These are phyloP conservation scores for Angomonas desouzai DNA, from an alignment of 208 protist genomes.

Conservation along the genomic window DNA sequence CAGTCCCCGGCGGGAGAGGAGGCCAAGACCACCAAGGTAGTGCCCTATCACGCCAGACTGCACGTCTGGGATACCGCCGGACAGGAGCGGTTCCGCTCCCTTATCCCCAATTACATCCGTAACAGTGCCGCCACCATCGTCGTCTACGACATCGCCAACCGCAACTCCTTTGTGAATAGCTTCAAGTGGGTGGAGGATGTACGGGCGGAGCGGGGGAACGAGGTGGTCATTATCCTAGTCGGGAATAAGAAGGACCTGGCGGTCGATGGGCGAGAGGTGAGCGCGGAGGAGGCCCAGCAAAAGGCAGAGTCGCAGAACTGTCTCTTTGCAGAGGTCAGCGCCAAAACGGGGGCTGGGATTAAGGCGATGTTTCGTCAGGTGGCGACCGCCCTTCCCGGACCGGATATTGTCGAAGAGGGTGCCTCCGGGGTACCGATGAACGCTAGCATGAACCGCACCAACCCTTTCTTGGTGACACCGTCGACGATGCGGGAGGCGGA, in stretches of 20 bases:
- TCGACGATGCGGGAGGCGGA: slow-evolving; percentile 17
- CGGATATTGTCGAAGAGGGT: not conserved
- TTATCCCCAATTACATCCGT: slow-evolving; percentile 95
- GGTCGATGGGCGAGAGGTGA: slow-evolving; percentile 55
- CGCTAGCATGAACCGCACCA: slow-evolving; percentile 1
- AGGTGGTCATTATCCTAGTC: slow-evolving; percentile 95
- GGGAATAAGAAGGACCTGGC: slow-evolving; percentile 97
- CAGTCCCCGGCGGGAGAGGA: not conserved
- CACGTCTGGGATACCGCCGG: slow-evolving; percentile 91
- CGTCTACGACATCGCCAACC: slow-evolving; percentile 97
- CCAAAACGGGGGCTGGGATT: slow-evolving; percentile 81
- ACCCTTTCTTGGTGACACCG: slow-evolving; percentile 43
- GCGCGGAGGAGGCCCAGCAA: slow-evolving; percentile 55
- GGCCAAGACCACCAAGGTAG: slow-evolving; percentile 11
- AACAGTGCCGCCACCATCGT: slow-evolving; percentile 97
- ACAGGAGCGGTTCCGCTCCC: slow-evolving; percentile 92
- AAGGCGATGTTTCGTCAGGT: slow-evolving; percentile 77
- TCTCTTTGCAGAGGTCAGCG: slow-evolving; percentile 95
- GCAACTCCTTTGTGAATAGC: slow-evolving; percentile 90
- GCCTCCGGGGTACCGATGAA: not conserved
- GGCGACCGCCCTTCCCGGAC: slow-evolving; percentile 40
- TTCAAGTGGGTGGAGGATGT: slow-evolving; percentile 98
- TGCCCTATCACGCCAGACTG: slow-evolving; percentile 83
- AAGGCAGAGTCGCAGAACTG: slow-evolving; percentile 88
- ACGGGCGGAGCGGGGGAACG: slow-evolving; percentile 91